A percentile compares a stretch with the other conserved stretches of the same genome.
These are phyloP conservation scores for Calonectria pseudoturangicola DNA, from an alignment of 2,329 filamentous ascomycete species.

Conservation along the genomic window DNA sequence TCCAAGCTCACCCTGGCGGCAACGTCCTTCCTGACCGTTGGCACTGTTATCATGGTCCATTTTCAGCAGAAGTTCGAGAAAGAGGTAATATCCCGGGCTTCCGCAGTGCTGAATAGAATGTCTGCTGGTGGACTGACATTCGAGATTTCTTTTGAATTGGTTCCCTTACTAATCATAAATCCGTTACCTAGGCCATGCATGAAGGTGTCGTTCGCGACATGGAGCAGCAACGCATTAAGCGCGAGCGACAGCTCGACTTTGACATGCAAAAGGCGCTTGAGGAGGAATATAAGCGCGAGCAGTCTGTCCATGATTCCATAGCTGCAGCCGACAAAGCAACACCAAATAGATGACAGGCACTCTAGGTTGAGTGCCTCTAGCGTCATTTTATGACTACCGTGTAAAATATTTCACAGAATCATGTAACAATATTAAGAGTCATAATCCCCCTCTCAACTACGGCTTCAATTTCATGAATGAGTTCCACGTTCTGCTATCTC, in stretches of 20 bases:
- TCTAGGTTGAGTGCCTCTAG: neutral
- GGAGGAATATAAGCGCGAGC: slow-evolving; percentile 91
- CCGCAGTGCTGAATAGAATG: neutral
- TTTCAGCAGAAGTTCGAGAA: slow-evolving; percentile 90
- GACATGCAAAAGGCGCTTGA: slow-evolving; percentile 92
- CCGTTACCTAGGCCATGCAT: slow-evolving; percentile 86
- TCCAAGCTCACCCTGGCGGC: slow-evolving; percentile 89
- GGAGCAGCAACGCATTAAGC: slow-evolving; percentile 93
- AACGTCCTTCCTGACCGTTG: slow-evolving; percentile 84
- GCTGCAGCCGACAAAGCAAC: slow-evolving; percentile 50
- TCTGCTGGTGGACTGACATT: neutral
- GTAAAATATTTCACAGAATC: slow-evolving; percentile 26
- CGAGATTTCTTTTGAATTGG: neutral
- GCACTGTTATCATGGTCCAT: slow-evolving; percentile 90
- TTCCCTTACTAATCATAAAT: slow-evolving; percentile 34
- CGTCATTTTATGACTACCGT: slow-evolving; percentile 3
- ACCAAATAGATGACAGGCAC: slow-evolving; percentile 51
- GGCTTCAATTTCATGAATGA: slow-evolving; percentile 46
- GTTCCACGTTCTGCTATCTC: slow-evolving; percentile 52
- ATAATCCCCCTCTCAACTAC: slow-evolving; percentile 39
- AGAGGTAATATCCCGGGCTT: slow-evolving; percentile 74
- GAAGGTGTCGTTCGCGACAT: slow-evolving; percentile 94
- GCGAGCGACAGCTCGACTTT: slow-evolving; percentile 94
- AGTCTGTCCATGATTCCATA: slow-evolving; percentile 78
- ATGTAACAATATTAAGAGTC: neutral